Conservation (phyloP, 768 basidiomycete genomes). For the Holtermannia corniformis region DNA sequence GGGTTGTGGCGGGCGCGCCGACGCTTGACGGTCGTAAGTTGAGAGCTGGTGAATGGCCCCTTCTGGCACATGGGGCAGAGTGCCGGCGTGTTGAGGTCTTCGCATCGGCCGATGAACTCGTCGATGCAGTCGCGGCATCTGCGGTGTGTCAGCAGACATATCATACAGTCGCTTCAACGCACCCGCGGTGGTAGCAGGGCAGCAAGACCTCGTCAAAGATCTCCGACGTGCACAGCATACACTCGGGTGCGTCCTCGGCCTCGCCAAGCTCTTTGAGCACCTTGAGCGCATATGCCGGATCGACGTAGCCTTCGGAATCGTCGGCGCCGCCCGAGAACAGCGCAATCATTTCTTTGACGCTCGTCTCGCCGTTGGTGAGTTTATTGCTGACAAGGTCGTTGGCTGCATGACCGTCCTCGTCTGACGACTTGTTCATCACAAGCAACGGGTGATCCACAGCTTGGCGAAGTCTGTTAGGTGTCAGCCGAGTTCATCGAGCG, state of each 20-base stretch:
- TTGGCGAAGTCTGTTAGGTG: slow-evolving; percentile 63
- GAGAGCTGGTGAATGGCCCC: slow-evolving; percentile 30
- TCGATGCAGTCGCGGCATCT: slow-evolving; percentile 86
- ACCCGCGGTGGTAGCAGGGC: slow-evolving; percentile 36
- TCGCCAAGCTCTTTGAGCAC: slow-evolving; percentile 49
- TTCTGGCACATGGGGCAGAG: slow-evolving; percentile 65
- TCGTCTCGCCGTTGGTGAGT: slow-evolving; percentile 14
- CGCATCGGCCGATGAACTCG: slow-evolving; percentile 58
- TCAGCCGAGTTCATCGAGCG: neutral
- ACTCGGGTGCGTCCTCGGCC: slow-evolving; percentile 28
- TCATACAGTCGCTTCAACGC: slow-evolving; percentile 51
- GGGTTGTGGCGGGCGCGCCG: slow-evolving; percentile 25
- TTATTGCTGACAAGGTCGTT: slow-evolving; percentile 26
- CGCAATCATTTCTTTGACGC: slow-evolving; percentile 33
- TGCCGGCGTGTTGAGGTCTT: slow-evolving; percentile 60
- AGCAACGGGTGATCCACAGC: slow-evolving; percentile 86
- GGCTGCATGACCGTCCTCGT: slow-evolving; percentile 43
- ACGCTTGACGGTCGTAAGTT: slow-evolving; percentile 32
- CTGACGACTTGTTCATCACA: slow-evolving; percentile 51
- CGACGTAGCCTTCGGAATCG: slow-evolving; percentile 44
- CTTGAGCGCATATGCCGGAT: slow-evolving; percentile 30
- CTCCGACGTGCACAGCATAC: slow-evolving; percentile 44
- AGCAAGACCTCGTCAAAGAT: slow-evolving; percentile 49
- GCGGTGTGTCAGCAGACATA: neutral
- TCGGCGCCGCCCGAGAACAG: slow-evolving; percentile 39